Conservation (phyloP, 441 rosid genomes). For the Bocquillonia castaneifolia region DNA sequence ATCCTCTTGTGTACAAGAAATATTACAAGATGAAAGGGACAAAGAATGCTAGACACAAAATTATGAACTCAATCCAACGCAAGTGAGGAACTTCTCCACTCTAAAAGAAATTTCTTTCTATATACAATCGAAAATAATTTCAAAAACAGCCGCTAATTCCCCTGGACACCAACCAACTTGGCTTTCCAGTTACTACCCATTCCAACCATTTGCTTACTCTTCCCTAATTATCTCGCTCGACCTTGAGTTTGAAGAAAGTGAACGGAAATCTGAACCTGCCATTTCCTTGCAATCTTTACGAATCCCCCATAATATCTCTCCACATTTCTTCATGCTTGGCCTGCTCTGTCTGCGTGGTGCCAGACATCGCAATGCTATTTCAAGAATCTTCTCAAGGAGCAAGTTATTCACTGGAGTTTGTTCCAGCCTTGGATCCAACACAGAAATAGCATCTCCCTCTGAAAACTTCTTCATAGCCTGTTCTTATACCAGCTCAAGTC, state of each 20-base stretch:
- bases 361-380: constrained; percentile 68
- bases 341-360: constrained; percentile 65
- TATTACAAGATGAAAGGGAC: no score
- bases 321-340: constrained; percentile 83
- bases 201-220: constrained; percentile 13
- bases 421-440: constrained; percentile 70
- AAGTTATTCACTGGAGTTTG: constrained; percentile 38
- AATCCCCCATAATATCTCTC: constrained; percentile 76
- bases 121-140: no score
- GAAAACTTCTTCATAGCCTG: constrained; percentile 77
- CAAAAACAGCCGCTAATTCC: not conserved
- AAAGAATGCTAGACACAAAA: no score
- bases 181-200: not conserved
- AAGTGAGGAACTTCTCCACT: no score
- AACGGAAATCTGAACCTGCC: constrained; percentile 31
- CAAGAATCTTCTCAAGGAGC: constrained; percentile 63
- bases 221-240: constrained; percentile 24
- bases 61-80: no score
- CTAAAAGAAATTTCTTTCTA: no score
- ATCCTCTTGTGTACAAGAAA: no score
- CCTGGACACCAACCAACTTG: not conserved
- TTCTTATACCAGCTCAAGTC: constrained; percentile 20
- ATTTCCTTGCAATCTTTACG: constrained; percentile 76
- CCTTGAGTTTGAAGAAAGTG: constrained; percentile 37
- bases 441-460: constrained; percentile 53